Conservation (phyloP, 805 yeast species). For the Lachancea cidri region DNA sequence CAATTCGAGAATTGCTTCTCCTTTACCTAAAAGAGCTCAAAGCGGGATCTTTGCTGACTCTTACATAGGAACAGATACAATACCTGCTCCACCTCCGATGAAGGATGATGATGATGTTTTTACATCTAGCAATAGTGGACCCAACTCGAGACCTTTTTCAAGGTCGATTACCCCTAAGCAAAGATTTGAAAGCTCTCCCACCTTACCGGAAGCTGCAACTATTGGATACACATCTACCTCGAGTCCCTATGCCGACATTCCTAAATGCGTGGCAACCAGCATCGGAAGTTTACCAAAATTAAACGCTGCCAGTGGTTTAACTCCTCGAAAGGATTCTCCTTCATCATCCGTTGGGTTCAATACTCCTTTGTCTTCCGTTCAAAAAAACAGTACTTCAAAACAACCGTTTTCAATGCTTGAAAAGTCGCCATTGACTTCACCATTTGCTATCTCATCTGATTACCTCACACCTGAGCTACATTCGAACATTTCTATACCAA, state of each 20-base stretch:
- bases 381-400: slow-evolving; percentile 39
- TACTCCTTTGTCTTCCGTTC: slow-evolving; percentile 58
- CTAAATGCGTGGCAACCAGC: slow-evolving; percentile 13
- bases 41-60: slow-evolving; percentile 37
- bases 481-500: slow-evolving; percentile 24
- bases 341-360: slow-evolving; percentile 39
- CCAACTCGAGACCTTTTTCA: slow-evolving; percentile 19
- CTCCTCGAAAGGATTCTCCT: slow-evolving; percentile 56
- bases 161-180: slow-evolving; percentile 46
- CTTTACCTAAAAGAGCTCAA: slow-evolving; percentile 22
- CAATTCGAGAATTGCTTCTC: slow-evolving; percentile 19
- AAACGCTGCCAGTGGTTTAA: slow-evolving; percentile 27
- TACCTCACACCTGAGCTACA: slow-evolving; percentile 31
- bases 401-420: slow-evolving; percentile 13
- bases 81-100: slow-evolving; percentile 31
- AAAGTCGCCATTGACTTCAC: slow-evolving; percentile 53
- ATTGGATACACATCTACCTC: not conserved
- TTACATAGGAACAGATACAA: slow-evolving; percentile 37
- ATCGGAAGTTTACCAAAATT: slow-evolving; percentile 20
- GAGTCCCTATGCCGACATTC: slow-evolving; percentile 9
- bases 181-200: slow-evolving; percentile 16
- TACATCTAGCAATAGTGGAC: slow-evolving; percentile 6
- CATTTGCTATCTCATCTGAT: slow-evolving; percentile 48
- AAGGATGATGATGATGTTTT: slow-evolving; percentile 1
- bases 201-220: not conserved